A percentile compares a stretch with the other conserved stretches of the same genome.
These are phyloP conservation scores for Microstegium vimineum DNA, from an alignment of 176 grass and related monocot species.

Conservation along the genomic window DNA sequence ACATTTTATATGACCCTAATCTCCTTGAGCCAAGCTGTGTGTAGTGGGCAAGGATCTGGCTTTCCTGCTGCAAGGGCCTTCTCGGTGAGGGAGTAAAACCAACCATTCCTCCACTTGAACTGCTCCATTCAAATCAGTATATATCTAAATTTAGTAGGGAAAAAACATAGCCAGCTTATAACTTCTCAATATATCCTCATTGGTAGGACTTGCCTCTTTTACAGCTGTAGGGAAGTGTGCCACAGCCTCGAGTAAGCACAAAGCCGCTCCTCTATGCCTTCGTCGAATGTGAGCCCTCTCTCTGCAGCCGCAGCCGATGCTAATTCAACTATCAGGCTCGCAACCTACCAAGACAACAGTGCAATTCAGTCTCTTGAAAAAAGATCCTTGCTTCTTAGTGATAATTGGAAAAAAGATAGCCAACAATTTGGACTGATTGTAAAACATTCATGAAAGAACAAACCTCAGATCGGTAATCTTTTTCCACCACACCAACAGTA, in stretches of 20 bases:
- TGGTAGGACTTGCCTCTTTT: conserved; percentile 65
- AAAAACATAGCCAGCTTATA: too few relatives aligned
- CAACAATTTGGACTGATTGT: not conserved
- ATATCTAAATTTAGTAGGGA: not conserved
- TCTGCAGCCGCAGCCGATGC: conserved; percentile 59
- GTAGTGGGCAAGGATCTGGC: conserved; percentile 76
- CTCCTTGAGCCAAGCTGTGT: conserved; percentile 98
- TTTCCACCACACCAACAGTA: conserved; percentile 73
- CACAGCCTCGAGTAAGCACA: conserved; percentile 86
- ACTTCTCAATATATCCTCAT: not conserved
- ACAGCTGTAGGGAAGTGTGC: conserved; percentile 90
- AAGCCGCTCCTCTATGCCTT: conserved; percentile 68
- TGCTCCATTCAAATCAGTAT: conserved; percentile 24
- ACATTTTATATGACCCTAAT: conserved; percentile 66
- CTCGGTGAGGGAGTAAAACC: conserved; percentile 81
- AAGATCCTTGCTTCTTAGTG: not conserved
- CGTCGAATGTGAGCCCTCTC: conserved; percentile 57
- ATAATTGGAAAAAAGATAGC: not conserved
- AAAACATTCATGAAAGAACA: not conserved
- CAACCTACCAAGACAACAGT: conserved; percentile 45
- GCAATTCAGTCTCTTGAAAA: not conserved
- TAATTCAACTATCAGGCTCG: conserved; percentile 69
- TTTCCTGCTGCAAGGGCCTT: conserved; percentile 66
- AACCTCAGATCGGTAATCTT: conserved; percentile 71
- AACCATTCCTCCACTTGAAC: conserved; percentile 99